Base-by-base conservation (phyloP, 2,329 filamentous ascomycete species). In the Aspergillus terreus region DNA sequence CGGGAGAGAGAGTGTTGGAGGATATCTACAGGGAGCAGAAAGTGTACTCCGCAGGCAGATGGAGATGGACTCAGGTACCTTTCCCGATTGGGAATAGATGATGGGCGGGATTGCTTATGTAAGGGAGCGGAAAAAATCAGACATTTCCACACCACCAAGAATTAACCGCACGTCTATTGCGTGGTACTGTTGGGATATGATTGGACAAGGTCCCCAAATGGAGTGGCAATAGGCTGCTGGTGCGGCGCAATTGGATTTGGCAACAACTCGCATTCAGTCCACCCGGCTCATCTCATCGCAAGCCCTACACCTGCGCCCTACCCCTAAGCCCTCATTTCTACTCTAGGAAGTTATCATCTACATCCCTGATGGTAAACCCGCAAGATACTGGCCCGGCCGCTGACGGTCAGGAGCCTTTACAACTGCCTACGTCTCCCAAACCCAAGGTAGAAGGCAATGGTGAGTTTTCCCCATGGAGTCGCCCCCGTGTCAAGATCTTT, bases 291-390 rank as follows among this genome's bases (percentile, higher is more conserved):
- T 51, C 52, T 46, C 46, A 53, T 57, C 56, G 32, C 54, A 63
- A 75, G 70, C 72, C 72, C 72, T 75, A 75, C 64, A 62, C 61
- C 59, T 64, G 69, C 70, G 72, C 72, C 72, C 72, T 75, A 73
- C 61, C 71, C 71, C 71, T 74, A 74, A 74, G 70, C 72, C 72
- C 72, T 74, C 65, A 74, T 74, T 74, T 72, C 71, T 74, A 61
- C 68, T 74, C 70, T 67, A 64, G 72, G 71, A 72, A 71, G 64
- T 63, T 63, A 56, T 61, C 53, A 60, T 53, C 51, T 55, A 59
- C 57, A 44, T 53, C 56, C 51, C 51, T 54, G 56, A 72, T 72
- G 69, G 64, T 65, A 55, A 64, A 68, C 57, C 61, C 66, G 41
- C 59, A 51, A 55, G 67, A 57, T 44, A 53, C 58, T 54, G 57